Conservation (phyloP, 805 yeast species). For the Candida coquimbonensis region DNA sequence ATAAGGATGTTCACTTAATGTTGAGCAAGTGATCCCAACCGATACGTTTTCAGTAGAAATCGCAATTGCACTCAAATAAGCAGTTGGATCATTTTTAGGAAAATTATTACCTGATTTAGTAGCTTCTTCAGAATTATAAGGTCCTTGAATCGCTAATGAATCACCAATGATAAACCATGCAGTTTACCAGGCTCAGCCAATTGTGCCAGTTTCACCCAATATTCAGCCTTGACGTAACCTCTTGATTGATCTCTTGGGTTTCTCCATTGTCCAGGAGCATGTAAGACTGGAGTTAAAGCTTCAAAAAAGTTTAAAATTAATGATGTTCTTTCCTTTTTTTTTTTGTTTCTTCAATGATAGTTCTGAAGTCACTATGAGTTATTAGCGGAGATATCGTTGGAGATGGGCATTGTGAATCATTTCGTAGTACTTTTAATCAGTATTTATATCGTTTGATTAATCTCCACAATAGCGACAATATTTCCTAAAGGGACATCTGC, state of each 20-base stretch:
- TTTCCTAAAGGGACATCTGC: no score
- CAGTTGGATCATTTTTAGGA: constrained; percentile 30
- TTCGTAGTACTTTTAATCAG: no score
- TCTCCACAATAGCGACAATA: no score
- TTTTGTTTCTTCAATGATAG: constrained; percentile 14
- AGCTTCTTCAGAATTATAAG: constrained; percentile 26
- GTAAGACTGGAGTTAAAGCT: constrained; percentile 16
- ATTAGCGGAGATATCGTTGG: no score
- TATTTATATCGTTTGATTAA: no score
- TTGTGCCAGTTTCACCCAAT: constrained; percentile 35
- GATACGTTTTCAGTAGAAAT: constrained; percentile 33
- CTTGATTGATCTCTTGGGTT: constrained; percentile 19
- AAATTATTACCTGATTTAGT: constrained; percentile 23
- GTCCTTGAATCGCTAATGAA: constrained; percentile 34
- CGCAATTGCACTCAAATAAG: constrained; percentile 32
- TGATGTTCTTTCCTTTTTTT: constrained; percentile 13
- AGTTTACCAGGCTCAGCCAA: constrained; percentile 33
- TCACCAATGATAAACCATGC: constrained; percentile 31
- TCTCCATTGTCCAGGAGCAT: constrained; percentile 21
- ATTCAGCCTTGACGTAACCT: constrained; percentile 20
- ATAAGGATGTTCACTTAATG: constrained; percentile 39
- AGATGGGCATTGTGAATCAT: no score
- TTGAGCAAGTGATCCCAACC: constrained; percentile 37
- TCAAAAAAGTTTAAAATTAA: constrained; percentile 18
- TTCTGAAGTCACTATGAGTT: constrained; percentile 1